Base-by-base conservation (phyloP, 2,329 filamentous ascomycete genomes). In the Coleophoma crateriformis region DNA sequence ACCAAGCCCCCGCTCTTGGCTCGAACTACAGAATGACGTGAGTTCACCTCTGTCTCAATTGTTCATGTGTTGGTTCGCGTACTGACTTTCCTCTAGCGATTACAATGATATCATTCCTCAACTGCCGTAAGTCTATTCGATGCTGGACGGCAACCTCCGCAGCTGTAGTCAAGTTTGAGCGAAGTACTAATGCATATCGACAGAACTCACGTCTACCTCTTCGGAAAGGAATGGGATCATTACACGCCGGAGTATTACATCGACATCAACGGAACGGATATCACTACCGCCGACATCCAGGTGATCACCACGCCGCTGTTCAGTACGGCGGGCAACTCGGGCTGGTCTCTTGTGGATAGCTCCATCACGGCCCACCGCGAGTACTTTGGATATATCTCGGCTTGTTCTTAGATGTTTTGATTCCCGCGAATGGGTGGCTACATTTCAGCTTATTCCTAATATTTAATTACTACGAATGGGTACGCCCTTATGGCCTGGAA, bases 71-170 rank as follows among this genome's bases (percentile, higher is more conserved):
- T 14, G 7, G 5, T 38, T 13, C 6, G 14, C 7, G 15, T 38
- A n/a, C 35, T 38, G 15, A 38, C 35, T n/a, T 10, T 17, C 7
- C 11, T 17, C 7, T 7, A 38, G 35, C 1, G 85, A 90, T 67
- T 67, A 67, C 39, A 70, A 77, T 57, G 87, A 90, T 63, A 81
- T 84, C 1, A 78, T 90, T 2, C 83, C 87, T 0, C 77, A 81
- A 40, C 72, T 90, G 35, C 85, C 86, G 27, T 27, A 27, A 27
- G 27, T 27, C 27, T 27, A 7, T 27, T 27, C 27, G 5, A 27
- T 27, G 8, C 27, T 27, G 27, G 8, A 27, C 27, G 7, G 27
- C 3, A 27, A 10, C 2, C 27, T 27, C 27, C 6, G 5, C 27
- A 27, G 27, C 27, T 27, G 8, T 2, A 27, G 6, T 27, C 5